Base-by-base conservation (phyloP, 805 yeast genomes). In the Candida saitoana region DNA sequence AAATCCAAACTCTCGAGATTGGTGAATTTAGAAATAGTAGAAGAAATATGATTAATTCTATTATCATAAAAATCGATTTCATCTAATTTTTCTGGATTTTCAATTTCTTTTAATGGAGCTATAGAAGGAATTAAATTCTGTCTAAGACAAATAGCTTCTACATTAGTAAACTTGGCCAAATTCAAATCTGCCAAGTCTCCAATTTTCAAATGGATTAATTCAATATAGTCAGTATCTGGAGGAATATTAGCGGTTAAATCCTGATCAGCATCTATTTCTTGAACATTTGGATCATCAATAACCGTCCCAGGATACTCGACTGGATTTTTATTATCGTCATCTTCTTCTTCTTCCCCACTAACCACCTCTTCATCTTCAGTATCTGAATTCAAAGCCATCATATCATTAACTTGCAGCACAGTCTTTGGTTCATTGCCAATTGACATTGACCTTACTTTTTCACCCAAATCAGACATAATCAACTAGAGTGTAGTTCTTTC, bases 21-120 rank as follows among this genome's bases (percentile, higher is more conserved):
- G 2, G 57, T 63, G 49, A 88, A 75, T 37, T 79, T 77, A 46
- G 75, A 79, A 15, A 88, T 57, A 52, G 79, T 82, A 36, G 81
- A 79, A 3, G 90, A 81, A 39, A 93, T 87, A 57, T 89, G 96
- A 49, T 82, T 80, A 53, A 93, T 84, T 52, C 96, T 70, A 63
- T 93, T 93, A 63, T 93, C 99, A 59, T 93, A 93, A 24, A 90
- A 71, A 61, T 93, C 99, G 44, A 93, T 65, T 46, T 88, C 93
- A 49, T 78, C 85, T 51, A 93, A 52, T 0, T 71, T 69, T 2
- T 73, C 78, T 6, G 32, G 32, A 31, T 64, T 69, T 44, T 89
- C 89, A 15, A 91, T 66, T 7, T 80, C 89, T n/a, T 51, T 57
- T 11, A 67, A 51, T 7, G 52, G 65, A 34, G 79, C 74, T 30